phyloP scores from a whole-genome alignment of 805 yeast species.

The Yarrowia sp. region DNA sequence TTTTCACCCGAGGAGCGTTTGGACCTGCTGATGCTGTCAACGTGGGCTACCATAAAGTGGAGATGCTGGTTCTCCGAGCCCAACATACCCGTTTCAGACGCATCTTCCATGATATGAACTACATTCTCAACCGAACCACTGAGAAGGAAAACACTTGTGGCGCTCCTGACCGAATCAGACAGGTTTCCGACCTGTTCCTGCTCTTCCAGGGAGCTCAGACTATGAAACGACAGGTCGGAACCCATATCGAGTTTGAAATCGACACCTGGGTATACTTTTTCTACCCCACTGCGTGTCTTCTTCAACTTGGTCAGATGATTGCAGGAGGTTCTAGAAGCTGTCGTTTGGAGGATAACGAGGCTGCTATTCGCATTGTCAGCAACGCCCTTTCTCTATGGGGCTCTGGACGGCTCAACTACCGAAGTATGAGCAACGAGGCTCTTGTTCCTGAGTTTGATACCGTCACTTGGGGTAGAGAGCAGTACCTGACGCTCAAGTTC shows the following conservation, averaged over 20 bases:
- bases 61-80: neutral
- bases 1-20: conserved; percentile 39
- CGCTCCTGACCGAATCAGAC: conserved; percentile 49
- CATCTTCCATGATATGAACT: conserved; percentile 74
- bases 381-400: conserved; percentile 36
- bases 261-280: conserved; percentile 75
- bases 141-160: conserved; percentile 49
- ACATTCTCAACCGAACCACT: conserved; percentile 67
- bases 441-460: conserved; percentile 28
- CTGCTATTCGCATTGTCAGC: conserved; percentile 34
- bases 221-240: conserved; percentile 66
- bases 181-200: conserved; percentile 61
- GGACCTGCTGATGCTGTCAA: conserved; percentile 22
- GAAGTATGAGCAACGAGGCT: conserved; percentile 33
- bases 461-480: conserved; percentile 31
- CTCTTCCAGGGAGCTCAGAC: conserved; percentile 79
- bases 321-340: conserved; percentile 39
- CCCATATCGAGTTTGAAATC: conserved; percentile 88
- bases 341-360: conserved; percentile 25
- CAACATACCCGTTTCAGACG: conserved; percentile 71
- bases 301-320: conserved; percentile 46
- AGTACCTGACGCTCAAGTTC: conserved; percentile 40
- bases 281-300: conserved; percentile 64
- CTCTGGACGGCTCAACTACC: conserved; percentile 30
- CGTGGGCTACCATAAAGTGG: conserved; percentile 22